A percentile compares a stretch with the other conserved stretches of the same genome.
Evolutionary conservation across 345 rosid genomes (phyloP).

Genomic region (Populus pruinosa): DNA sequence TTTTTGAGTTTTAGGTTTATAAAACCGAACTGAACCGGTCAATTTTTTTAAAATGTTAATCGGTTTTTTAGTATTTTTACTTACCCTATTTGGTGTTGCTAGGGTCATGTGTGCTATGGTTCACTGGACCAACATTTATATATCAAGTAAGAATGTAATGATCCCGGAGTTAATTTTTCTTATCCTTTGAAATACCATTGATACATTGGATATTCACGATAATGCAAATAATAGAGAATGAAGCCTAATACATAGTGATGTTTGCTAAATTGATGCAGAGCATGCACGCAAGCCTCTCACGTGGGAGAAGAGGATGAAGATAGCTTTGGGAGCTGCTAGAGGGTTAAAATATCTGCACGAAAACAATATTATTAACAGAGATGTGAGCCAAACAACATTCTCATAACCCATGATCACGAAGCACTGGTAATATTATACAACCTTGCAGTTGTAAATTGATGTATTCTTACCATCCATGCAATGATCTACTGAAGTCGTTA

Average conservation of each 20-base stretch:
- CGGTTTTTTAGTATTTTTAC: no score
- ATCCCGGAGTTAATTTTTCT: background rate
- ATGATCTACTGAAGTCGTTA: background rate
- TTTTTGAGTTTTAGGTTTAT: no score
- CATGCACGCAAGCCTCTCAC: constrained; percentile 38
- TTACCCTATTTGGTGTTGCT: constrained; percentile 24
- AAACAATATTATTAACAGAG: constrained; percentile 58
- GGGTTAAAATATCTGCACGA: constrained; percentile 57
- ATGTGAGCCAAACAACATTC: constrained; percentile 64
- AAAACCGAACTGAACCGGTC: no score
- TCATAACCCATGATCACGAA: constrained; percentile 54
- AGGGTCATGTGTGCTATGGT: constrained; percentile 61
- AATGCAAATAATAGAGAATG: background rate
- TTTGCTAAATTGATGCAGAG: constrained; percentile 38
- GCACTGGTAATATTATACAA: constrained; percentile 41
- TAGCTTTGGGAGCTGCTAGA: constrained; percentile 55
- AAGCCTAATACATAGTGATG: background rate
- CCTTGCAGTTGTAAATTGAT: background rate
- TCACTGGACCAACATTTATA: constrained; percentile 55
- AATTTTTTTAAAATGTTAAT: no score
- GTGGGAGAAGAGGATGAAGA: constrained; percentile 60
- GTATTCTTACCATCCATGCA: background rate
- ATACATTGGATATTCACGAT: background rate
- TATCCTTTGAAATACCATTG: background rate
- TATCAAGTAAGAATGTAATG: constrained; percentile 35